Conservation (phyloP, 306 rosid genomes). For the Canavalia ensiformis region DNA sequence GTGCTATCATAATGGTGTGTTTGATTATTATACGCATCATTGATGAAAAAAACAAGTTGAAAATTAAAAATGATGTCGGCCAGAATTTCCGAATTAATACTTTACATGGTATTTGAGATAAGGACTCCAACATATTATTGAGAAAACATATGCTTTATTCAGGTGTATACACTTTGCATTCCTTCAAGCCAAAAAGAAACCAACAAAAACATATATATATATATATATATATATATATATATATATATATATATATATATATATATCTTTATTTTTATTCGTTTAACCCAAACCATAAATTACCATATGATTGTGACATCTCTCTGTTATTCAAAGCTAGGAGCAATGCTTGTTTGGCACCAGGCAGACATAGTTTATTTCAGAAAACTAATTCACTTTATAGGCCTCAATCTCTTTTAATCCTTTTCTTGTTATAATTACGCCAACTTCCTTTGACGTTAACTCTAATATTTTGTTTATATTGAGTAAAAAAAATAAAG, state of each 20-base stretch:
- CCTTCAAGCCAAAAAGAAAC: background rate
- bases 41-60: background rate
- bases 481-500: too few relatives aligned
- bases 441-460: background rate
- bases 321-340: conserved; percentile 11
- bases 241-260: too few relatives aligned
- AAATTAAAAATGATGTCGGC: conserved; percentile 8
- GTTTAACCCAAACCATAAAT: conserved; percentile 33
- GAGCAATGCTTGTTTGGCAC: conserved; percentile 24
- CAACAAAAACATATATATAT: background rate
- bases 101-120: background rate
- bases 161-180: background rate
- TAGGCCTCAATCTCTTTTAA: background rate
- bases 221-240: too few relatives aligned
- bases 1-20: background rate
- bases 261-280: background rate
- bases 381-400: background rate
- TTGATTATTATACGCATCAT: background rate
- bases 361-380: background rate
- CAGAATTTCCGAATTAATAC: conserved; percentile 15
- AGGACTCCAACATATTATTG: background rate
- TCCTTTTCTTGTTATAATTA: background rate
- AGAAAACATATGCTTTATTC: conserved; percentile 1
- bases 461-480: background rate
- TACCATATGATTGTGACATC: conserved; percentile 31